Evolutionary conservation across 1,139 yeast species (phyloP), one percentile per base, ranked within the genome.

Genomic region (Candida sanyaensis): DNA sequence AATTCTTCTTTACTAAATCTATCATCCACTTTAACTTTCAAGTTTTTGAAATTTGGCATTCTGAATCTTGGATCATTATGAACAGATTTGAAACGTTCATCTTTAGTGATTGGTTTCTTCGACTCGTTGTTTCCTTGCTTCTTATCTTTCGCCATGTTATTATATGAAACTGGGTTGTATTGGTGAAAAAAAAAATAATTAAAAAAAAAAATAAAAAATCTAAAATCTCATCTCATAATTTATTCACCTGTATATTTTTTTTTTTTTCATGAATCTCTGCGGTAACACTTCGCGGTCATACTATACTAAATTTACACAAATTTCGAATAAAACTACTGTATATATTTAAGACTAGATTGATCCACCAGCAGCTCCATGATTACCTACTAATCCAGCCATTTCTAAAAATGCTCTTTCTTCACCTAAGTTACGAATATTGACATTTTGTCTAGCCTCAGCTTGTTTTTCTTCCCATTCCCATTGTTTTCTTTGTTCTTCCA

Each of bases 401-500:
- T 91, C 97, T 55, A 92, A 68, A 45, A 92, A 72, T 1, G 97
- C 96, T 43, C 92, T 69, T 47, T 91, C 97, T 57, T 91, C 97
- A 1, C 86, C 88, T 58, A 88, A 62, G 49, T 76, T 80, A 48
- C 78, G 77, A 37, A 84, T 51, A 58, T 90, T 89, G 4, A 91
- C 80, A 32, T 80, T 75, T 58, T 85, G 88, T 48, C 97, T 73
- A 31, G 90, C 84, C 56, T 82, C 80, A 0, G 96, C 96, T 61
- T 89, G 96, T 44, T 83, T 76, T 59, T 87, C 87, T 61, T 92
- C 97, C 97, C 97, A 90, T 59, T 86, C 92, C 95, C 96, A 87
- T 53, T 80, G 81, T 58, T 80, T 81, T 48, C 77, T 71, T 64
- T 92, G 97, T 51, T 86, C 92, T 28, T 80, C 86, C 44, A 90